These are phyloP conservation scores for Immersiporthe knoxdaviesiana DNA, from an alignment of 2,329 filamentous ascomycete genomes.

Conservation along the genomic window DNA sequence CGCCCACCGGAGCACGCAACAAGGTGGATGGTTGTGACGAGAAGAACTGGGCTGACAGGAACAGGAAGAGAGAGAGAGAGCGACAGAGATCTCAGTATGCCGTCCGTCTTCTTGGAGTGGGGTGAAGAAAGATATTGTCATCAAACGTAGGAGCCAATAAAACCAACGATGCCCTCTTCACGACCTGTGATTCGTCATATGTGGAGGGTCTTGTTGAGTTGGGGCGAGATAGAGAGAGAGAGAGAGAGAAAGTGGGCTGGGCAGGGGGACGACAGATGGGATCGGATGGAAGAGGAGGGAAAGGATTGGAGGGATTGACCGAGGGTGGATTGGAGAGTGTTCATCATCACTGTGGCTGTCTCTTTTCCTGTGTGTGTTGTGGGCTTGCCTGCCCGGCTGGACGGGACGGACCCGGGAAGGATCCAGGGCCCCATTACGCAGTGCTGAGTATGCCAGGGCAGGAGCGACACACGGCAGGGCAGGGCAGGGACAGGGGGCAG, in stretches of 20 bases:
- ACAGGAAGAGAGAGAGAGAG: neutral
- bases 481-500: no score
- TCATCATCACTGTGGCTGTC: neutral
- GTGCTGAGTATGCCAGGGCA: conserved; percentile 10
- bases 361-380: neutral
- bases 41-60: conserved; percentile 8
- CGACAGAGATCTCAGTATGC: neutral
- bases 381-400: neutral
- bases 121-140: neutral
- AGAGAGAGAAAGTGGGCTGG: neutral
- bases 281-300: no score
- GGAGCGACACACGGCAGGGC: no score
- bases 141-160: conserved; percentile 9
- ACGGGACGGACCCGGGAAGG: conserved; percentile 13
- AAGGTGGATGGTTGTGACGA: conserved; percentile 2
- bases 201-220: neutral
- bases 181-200: conserved; percentile 24
- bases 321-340: neutral
- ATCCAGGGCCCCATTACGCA: neutral
- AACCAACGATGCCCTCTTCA: conserved; percentile 7
- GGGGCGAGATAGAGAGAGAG: neutral
- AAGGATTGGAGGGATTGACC: neutral
- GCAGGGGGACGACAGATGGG: neutral
- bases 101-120: neutral
- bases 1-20: neutral